Evolutionary conservation across 2,329 filamentous ascomycete species (phyloP).

Genomic region (Fusarium begoniae): DNA sequence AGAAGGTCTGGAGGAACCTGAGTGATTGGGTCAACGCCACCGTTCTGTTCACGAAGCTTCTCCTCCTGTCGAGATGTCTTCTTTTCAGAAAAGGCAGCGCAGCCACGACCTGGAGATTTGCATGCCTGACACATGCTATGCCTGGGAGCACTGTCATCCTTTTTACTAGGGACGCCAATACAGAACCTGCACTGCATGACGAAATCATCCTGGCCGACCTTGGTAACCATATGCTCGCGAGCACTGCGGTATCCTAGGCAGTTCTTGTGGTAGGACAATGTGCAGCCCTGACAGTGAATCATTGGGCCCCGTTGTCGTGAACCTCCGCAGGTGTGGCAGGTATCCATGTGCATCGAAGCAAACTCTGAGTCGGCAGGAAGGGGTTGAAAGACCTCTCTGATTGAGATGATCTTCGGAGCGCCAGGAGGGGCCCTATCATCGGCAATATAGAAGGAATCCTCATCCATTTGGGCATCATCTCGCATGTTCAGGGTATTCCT

Average conservation of each 20-base stretch:
- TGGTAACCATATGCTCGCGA: conserved; percentile 91
- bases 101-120: conserved; percentile 71
- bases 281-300: conserved; percentile 92
- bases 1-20: conserved; percentile 69
- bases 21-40: conserved; percentile 79
- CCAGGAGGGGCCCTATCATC: conserved; percentile 55
- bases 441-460: conserved; percentile 63
- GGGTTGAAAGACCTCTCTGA: conserved; percentile 78
- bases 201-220: conserved; percentile 78
- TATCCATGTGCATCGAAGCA: conserved; percentile 70
- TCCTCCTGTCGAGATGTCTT: conserved; percentile 85
- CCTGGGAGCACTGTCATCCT: conserved; percentile 74
- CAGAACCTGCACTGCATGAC: conserved; percentile 92
- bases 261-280: conserved; percentile 79
- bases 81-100: conserved; percentile 75
- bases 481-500: conserved; percentile 56
- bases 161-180: conserved; percentile 73
- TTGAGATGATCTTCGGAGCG: conserved; percentile 66
- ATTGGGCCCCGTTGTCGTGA: conserved; percentile 68
- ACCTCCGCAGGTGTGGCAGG: conserved; percentile 75
- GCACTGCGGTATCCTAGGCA: conserved; percentile 79
- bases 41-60: conserved; percentile 80
- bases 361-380: conserved; percentile 73
- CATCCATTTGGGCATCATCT: conserved; percentile 65
- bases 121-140: conserved; percentile 79